Evolutionary conservation across 257 asterid species (phyloP).

Genomic region (Nyctanthes arbortristis): DNA sequence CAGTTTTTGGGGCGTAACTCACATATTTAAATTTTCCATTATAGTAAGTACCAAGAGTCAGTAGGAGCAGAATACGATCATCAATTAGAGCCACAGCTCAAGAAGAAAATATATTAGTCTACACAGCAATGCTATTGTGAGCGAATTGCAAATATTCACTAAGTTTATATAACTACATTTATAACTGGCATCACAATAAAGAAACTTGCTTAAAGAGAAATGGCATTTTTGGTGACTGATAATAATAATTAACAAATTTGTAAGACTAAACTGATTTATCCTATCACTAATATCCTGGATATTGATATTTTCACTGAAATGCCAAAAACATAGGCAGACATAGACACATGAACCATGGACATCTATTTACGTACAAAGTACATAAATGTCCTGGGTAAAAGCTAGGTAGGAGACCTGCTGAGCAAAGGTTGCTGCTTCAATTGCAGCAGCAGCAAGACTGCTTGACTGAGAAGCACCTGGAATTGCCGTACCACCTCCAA

Average conservation of each 20-base stretch:
- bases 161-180: not conserved
- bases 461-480: slow-evolving; percentile 88
- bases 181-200: not conserved
- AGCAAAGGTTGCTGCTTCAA: slow-evolving; percentile 98
- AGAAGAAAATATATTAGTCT: not conserved
- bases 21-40: not conserved
- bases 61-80: not conserved
- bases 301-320: not conserved
- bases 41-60: not conserved
- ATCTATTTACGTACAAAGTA: not conserved
- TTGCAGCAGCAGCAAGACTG: slow-evolving; percentile 98
- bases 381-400: slow-evolving; percentile 17
- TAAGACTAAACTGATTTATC: not conserved
- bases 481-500: slow-evolving; percentile 77
- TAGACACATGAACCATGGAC: not conserved
- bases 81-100: not conserved
- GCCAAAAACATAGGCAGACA: not conserved
- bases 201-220: not conserved
- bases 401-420: slow-evolving; percentile 71
- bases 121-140: not conserved
- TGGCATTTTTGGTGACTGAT: not conserved
- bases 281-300: not conserved
- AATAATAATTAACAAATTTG: slow-evolving; percentile 14
- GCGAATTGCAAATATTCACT: not conserved
- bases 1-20: not conserved